phyloP scores from a whole-genome alignment of 2,329 filamentous ascomycete species.

The Ophiostoma australiae region DNA sequence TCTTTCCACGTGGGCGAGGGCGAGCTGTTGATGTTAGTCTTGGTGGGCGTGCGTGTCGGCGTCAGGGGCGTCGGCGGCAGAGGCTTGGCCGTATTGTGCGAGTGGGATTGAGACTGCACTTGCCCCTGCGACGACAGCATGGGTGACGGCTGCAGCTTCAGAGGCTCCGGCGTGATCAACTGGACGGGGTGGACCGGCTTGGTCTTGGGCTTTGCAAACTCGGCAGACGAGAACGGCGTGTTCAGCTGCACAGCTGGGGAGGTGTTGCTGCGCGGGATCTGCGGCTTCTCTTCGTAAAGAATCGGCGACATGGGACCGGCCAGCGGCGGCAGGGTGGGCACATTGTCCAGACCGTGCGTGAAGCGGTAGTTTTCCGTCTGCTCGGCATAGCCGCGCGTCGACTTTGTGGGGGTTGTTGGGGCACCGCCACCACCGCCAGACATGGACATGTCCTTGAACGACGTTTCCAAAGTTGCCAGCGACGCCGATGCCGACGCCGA shows the following conservation, averaged over 20 bases:
- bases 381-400: background rate
- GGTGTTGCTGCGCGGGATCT: background rate
- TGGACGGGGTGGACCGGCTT: background rate
- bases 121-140: background rate
- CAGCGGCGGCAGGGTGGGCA: background rate
- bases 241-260: slow-evolving; percentile 1
- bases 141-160: slow-evolving; percentile 11
- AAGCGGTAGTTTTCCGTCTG: background rate
- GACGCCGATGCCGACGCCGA: background rate
- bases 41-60: slow-evolving; percentile 22
- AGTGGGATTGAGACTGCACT: background rate
- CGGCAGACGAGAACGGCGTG: slow-evolving; percentile 4
- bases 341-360: background rate
- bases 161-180: background rate
- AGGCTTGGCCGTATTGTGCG: background rate
- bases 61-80: slow-evolving; percentile 11
- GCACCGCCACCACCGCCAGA: background rate
- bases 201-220: background rate
- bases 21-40: background rate
- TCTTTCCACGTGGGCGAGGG: slow-evolving; percentile 36
- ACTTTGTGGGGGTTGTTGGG: background rate
- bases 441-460: background rate
- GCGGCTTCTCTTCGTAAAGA: slow-evolving; percentile 10
- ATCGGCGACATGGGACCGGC: slow-evolving; percentile 1
- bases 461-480: slow-evolving; percentile 25